Base-by-base conservation (phyloP, 2,329 filamentous ascomycete species). In the Cladophialophora immunda region DNA sequence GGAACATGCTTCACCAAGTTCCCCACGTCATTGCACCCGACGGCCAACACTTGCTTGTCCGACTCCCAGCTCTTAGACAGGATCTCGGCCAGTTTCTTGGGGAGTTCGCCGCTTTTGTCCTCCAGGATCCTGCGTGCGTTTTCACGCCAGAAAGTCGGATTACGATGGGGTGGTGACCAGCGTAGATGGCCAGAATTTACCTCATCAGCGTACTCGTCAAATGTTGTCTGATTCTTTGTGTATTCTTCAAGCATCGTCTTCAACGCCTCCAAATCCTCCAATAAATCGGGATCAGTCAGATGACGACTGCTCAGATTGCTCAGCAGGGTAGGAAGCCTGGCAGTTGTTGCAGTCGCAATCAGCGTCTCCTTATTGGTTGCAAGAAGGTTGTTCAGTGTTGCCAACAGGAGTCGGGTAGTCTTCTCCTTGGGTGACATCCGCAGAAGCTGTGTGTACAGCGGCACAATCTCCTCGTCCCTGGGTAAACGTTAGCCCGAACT, bases 351-450 rank as follows among this genome's bases (percentile, higher is more conserved):
- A 2, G 91, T 90, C 7, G 94, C 94, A 64, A 98, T 89, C 54
- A 90, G 82, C 25, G 82, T 85, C 36, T 78, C 90, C 80, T 77
- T 91, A 85, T 86, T 91, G 82, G 81, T 87, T 79, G 84, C 92
- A 41, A 97, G 87, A 53, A 99, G 89, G 80, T 97, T 98, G 77
- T 91, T 87, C 47, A 99, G 86, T 7, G 94, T 97, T 9, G 93
- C 93, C 53, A 98, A 86, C 54, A 97, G 87, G 62, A 99, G 86
- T 32, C 95, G 90, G 0, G 94, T 98, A 1, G 94, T 98, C 85
- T 99, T 99, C 78, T 98, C 95, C 80, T 99, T 99, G 53, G 94
- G 94, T 1, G 95, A 98, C 50, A 97, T 84, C 62, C 93, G 91
- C 63, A 99, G 85, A 41, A 99, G 89, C 72, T 96, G 92, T n/a